These are phyloP conservation scores for Cydonia oblonga DNA, from an alignment of 331 rosid species.

Conservation along the genomic window DNA sequence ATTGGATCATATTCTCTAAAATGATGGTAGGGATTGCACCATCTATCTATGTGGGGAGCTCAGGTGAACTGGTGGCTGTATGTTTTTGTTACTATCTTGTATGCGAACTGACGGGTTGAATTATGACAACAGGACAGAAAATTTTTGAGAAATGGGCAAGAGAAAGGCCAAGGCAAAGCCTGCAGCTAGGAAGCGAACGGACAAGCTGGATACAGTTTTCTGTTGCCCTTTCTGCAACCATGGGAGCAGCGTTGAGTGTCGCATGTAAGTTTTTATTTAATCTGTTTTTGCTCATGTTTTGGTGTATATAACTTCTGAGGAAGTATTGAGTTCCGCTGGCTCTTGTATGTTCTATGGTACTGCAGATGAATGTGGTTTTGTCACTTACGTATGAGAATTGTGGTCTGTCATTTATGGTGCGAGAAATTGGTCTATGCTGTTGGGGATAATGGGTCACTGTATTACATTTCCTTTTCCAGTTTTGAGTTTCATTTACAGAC, in stretches of 20 bases:
- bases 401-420: neutral
- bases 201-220: slow-evolving; percentile 94
- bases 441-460: neutral
- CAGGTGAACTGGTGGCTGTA: neutral
- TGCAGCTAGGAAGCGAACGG: slow-evolving; percentile 88
- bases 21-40: neutral
- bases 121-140: neutral
- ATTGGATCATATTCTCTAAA: neutral
- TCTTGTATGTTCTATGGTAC: neutral
- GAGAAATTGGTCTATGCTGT: neutral
- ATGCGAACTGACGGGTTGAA: neutral
- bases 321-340: neutral
- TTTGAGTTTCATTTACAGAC: neutral
- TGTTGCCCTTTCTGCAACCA: slow-evolving; percentile 99
- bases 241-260: slow-evolving; percentile 88
- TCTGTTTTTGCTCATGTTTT: neutral
- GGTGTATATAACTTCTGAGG: neutral
- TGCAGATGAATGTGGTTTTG: neutral
- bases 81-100: neutral
- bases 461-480: neutral
- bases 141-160: slow-evolving; percentile 58
- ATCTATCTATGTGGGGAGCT: neutral
- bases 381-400: neutral
- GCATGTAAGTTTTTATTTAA: slow-evolving; percentile 47
- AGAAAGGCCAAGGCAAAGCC: slow-evolving; percentile 98